Percentiles rank a stretch among this genome's conserved stretches.
Conservation (phyloP, 352 stramenopile species). For the Phytophthora crassamura region DNA sequence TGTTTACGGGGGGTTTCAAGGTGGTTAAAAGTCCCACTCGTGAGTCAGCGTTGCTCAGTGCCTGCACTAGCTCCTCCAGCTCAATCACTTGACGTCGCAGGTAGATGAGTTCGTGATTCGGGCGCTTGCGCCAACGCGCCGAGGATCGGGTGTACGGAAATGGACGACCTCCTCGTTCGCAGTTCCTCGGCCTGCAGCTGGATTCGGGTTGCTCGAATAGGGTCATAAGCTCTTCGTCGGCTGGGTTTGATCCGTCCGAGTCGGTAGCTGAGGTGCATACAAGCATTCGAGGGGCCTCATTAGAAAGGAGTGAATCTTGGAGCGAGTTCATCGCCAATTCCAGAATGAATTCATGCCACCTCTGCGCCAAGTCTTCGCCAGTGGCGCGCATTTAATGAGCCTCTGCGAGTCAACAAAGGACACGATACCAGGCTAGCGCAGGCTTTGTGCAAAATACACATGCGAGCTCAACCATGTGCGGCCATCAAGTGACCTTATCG, state of each 20-base stretch:
- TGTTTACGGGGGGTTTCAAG: background rate
- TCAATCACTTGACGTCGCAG: conserved; percentile 27
- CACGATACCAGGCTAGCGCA: too few relatives aligned
- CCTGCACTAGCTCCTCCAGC: conserved; percentile 22
- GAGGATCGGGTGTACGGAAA: conserved; percentile 35
- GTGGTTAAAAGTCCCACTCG: background rate
- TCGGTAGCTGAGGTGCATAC: background rate
- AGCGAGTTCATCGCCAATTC: conserved; percentile 3
- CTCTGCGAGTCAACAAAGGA: too few relatives aligned
- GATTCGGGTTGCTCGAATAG: conserved; percentile 21
- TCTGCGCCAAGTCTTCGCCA: too few relatives aligned
- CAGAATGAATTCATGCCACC: background rate
- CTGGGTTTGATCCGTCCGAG: conserved; percentile 18
- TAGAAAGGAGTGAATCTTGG: background rate
- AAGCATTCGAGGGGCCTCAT: background rate
- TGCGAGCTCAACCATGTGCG: too few relatives aligned
- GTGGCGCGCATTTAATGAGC: too few relatives aligned
- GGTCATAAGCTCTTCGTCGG: conserved; percentile 12
- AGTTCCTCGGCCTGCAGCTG: background rate
- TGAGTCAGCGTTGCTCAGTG: conserved; percentile 4
- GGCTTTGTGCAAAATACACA: too few relatives aligned
- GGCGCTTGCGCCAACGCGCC: conserved; percentile 37
- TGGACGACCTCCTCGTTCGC: conserved; percentile 13
- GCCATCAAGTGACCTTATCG: too few relatives aligned
- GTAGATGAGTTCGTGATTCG: conserved; percentile 45